Evolutionary conservation across 495 filamentous ascomycete species (phyloP), one percentile per base, ranked within the genome.

Genomic region (Bathelium albidoporum): DNA sequence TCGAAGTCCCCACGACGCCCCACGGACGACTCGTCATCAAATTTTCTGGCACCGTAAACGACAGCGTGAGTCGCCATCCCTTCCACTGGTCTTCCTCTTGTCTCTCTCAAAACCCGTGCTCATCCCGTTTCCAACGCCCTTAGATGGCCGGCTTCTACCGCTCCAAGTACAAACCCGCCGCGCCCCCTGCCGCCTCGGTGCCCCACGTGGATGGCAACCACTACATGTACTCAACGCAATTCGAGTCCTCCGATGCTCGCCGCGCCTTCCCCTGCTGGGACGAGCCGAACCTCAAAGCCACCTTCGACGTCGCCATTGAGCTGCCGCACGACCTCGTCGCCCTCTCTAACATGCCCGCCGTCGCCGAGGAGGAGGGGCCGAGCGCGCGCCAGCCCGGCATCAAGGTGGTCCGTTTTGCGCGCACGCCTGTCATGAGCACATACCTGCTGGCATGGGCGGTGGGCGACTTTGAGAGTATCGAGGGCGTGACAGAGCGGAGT

Each of bases 241-340:
- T 98, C 69, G 94, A 98, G 77, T 87, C 91, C 45, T 96, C 91
- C 71, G 94, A 97, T 79, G 94, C 94, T 45, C 85, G 94, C 60
- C 80, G 91, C 67, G 92, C 92, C 24, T 95, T 98, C 74, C 94
- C 94, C 52, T 97, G 94, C 79, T 97, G 97, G 69, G 94, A 98
- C 72, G 94, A 98, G 78, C 94, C 94, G 22, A 97, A 95, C 70
- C 80, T 97, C 59, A 98, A 98, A 76, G 90, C 94, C 28, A 89
- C 90, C 9, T 97, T 95, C 70, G 93, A 96, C 73, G 88, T 98
- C 62, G 80, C 87, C 68, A 88, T 98, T 59, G 91, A 96, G 77
- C 82, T 96, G 12, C 94, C 95, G 28, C 86, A 88, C 20, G 88
- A 89, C 66, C 86, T 91, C 72, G 85, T 87, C 24, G 95, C 92